Evolutionary conservation across 2,329 filamentous ascomycete species (phyloP).

Genomic region (Stagonosporopsis tanaceti): DNA sequence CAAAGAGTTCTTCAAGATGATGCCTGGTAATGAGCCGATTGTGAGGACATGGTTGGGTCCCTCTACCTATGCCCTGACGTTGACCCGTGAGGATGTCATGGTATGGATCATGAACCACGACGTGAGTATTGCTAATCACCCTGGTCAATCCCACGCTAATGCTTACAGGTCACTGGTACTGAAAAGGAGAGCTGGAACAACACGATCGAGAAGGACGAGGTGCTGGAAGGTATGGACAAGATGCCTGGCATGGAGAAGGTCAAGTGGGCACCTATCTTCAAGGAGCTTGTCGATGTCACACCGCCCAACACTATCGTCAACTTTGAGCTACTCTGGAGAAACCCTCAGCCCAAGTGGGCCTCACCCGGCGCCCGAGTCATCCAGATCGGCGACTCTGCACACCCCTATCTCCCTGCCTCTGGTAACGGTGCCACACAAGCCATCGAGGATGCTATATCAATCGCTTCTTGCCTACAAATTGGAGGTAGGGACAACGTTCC

Average conservation of each 20-base stretch:
- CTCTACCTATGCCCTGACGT: slow-evolving; percentile 55
- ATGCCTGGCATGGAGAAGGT: slow-evolving; percentile 52
- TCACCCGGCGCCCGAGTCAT: slow-evolving; percentile 54
- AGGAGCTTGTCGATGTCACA: slow-evolving; percentile 54
- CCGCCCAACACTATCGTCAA: slow-evolving; percentile 58
- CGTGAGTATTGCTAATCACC: slow-evolving; percentile 30
- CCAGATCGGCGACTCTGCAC: slow-evolving; percentile 56
- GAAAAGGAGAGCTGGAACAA: slow-evolving; percentile 58
- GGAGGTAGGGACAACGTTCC: slow-evolving; percentile 52
- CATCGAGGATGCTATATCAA: slow-evolving; percentile 57
- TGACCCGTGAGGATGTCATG: slow-evolving; percentile 57
- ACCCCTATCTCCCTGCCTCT: slow-evolving; percentile 56
- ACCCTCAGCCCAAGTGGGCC: slow-evolving; percentile 56
- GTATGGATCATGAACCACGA: slow-evolving; percentile 62
- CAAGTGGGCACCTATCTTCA: slow-evolving; percentile 57
- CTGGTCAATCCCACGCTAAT: slow-evolving; percentile 18
- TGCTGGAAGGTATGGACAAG: slow-evolving; percentile 55
- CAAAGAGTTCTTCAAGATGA: slow-evolving; percentile 57
- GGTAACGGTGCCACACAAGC: slow-evolving; percentile 58
- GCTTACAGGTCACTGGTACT: slow-evolving; percentile 51
- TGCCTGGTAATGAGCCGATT: slow-evolving; percentile 53
- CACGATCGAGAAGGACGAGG: slow-evolving; percentile 56
- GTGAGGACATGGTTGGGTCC: slow-evolving; percentile 57
- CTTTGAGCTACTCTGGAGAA: slow-evolving; percentile 58
- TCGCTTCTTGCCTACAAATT: slow-evolving; percentile 57